Evolutionary conservation across 2,329 filamentous ascomycete genomes (phyloP).

Genomic region (Chaetomium olivaceum): DNA sequence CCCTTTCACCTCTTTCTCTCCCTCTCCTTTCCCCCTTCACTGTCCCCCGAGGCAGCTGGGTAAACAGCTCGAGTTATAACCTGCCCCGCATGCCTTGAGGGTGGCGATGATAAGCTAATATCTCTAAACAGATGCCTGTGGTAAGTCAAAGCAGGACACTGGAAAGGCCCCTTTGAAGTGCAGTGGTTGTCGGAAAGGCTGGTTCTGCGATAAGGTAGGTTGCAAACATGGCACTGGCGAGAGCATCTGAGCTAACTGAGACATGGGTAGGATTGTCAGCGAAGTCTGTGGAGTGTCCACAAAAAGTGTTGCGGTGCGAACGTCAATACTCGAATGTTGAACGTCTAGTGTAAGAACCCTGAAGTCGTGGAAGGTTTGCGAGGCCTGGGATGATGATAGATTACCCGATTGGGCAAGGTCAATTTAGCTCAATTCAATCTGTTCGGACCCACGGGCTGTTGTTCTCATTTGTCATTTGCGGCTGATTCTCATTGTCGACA

Average conservation of each 20-base stretch:
- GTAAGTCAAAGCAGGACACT: neutral
- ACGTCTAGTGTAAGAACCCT: neutral
- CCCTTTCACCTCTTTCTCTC: neutral
- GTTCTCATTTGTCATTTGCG: neutral
- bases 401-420: neutral
- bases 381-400: neutral
- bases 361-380: neutral
- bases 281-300: neutral
- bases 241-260: neutral
- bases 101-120: neutral
- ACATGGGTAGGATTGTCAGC: neutral
- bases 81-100: neutral
- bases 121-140: neutral
- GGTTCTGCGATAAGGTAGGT: constrained; percentile 3
- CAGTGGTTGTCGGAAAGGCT: neutral
- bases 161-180: neutral
- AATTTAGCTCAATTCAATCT: neutral
- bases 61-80: neutral
- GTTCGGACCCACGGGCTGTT: neutral
- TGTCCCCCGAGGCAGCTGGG: neutral
- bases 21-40: too few species aligned
- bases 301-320: neutral
- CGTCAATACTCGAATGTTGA: neutral
- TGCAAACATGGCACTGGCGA: neutral
- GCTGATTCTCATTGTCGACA: neutral